Conservation (phyloP, 805 yeast genomes). For the Yamadazyma sp. region DNA sequence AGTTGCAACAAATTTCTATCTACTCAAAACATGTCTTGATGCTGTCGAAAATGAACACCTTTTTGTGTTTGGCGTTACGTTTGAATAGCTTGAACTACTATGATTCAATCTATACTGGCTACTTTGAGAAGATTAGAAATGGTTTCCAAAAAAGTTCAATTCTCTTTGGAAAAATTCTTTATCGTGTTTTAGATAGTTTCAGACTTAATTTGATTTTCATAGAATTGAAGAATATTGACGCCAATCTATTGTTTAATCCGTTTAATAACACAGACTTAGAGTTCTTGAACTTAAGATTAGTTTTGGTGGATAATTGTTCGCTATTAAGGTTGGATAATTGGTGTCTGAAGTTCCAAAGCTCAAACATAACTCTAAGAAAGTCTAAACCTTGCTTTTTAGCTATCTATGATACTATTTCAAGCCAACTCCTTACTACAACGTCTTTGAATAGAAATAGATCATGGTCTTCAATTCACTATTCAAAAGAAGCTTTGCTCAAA, state of each 20-base stretch:
- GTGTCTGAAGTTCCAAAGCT: constrained; percentile 15
- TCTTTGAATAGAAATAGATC: background rate
- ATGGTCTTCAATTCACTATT: too few relatives aligned
- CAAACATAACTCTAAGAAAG: constrained; percentile 8
- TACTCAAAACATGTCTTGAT: background rate
- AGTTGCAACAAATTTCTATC: constrained; percentile 1
- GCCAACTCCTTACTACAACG: constrained; percentile 10
- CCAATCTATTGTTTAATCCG: constrained; percentile 1
- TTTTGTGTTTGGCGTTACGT: background rate
- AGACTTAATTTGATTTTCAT: constrained; percentile 10
- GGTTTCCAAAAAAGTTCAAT: background rate
- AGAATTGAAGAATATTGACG: constrained; percentile 14
- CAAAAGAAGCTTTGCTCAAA: too few relatives aligned
- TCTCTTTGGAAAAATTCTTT: constrained; percentile 7
- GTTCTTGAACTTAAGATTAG: constrained; percentile 17
- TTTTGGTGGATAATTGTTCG: constrained; percentile 22
- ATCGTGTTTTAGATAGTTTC: constrained; percentile 6
- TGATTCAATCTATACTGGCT: background rate
- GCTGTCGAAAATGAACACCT: background rate
- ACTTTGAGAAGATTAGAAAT: constrained; percentile 1
- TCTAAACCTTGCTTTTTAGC: constrained; percentile 12
- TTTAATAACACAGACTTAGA: background rate
- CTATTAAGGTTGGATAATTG: constrained; percentile 14
- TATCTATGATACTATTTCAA: constrained; percentile 15
- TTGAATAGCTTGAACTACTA: constrained; percentile 1